A percentile compares a stretch with the other conserved stretches of the same genome.
Conservation (phyloP, 495 filamentous ascomycete species). For the Neurospora pannonica region DNA sequence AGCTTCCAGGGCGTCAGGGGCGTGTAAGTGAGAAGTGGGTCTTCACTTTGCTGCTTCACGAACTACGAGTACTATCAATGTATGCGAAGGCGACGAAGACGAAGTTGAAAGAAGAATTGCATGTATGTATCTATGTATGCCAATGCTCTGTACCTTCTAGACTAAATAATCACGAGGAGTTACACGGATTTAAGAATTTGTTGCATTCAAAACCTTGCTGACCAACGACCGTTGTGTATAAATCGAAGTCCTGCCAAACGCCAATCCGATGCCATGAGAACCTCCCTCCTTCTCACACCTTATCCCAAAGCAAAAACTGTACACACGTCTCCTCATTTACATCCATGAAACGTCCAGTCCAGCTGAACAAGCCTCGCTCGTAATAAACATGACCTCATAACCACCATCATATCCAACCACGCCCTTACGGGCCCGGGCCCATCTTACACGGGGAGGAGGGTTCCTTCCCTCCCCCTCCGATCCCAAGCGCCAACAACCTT, state of each 20-base stretch:
- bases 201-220: background rate
- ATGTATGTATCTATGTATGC: background rate
- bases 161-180: background rate
- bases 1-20: background rate
- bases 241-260: background rate
- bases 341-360: background rate
- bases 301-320: background rate
- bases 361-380: background rate
- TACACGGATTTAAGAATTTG: background rate
- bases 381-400: background rate
- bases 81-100: background rate
- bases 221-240: background rate
- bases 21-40: background rate
- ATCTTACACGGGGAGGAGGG: background rate
- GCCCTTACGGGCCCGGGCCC: no score
- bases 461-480: background rate
- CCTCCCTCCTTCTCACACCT: background rate
- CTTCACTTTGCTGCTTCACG: background rate
- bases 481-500: constrained; percentile 7
- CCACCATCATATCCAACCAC: background rate
- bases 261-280: background rate
- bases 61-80: no score
- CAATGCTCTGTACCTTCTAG: background rate
- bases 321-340: background rate
- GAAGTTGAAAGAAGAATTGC: background rate